phyloP scores from a whole-genome alignment of 2,329 filamentous ascomycete genomes.

The Cryphonectria carpinicola region DNA sequence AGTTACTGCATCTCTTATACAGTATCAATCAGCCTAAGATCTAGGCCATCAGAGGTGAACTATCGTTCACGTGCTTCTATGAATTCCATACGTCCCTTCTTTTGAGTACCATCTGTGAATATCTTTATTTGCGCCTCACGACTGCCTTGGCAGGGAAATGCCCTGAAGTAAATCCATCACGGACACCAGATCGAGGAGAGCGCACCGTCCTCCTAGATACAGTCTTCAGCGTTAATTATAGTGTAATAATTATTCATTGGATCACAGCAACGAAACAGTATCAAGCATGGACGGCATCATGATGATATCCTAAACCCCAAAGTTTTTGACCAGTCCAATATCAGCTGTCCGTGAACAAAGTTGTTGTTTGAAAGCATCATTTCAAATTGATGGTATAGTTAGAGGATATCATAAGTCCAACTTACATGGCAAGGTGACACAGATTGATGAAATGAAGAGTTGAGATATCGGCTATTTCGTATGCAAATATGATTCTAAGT shows the following conservation, averaged over 20 bases:
- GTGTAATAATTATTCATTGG: background rate
- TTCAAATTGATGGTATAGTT: background rate
- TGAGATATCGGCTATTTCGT: background rate
- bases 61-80: no score
- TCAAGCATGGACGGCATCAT: background rate
- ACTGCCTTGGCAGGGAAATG: background rate
- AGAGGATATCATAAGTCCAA: background rate
- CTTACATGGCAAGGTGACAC: background rate
- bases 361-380: background rate
- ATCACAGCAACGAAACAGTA: no score
- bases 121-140: background rate
- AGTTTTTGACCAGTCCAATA: background rate
- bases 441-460: background rate
- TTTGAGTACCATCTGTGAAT: background rate
- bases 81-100: no score
- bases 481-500: background rate
- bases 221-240: background rate
- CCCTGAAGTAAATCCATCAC: background rate
- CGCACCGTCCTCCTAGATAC: background rate
- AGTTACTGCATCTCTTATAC: no score
- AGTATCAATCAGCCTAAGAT: no score
- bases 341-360: background rate
- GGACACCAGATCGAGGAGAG: background rate
- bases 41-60: no score
- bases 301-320: background rate